Evolutionary conservation across 495 filamentous ascomycete genomes (phyloP).

Genomic region (Penicillium pancosmium): DNA sequence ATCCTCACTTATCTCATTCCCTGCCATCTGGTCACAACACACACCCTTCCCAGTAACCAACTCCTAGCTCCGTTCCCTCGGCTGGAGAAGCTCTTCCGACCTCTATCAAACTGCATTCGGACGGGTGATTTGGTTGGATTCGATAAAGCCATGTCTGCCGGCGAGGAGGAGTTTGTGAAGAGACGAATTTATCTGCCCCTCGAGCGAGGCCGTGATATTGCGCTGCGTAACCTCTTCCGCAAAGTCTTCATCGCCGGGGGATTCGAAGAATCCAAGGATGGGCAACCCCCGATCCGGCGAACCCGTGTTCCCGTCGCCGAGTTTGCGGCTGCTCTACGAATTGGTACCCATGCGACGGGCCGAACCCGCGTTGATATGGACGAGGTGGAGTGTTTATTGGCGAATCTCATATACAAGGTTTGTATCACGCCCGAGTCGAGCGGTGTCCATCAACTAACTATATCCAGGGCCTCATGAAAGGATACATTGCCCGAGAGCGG

Average conservation of each 20-base stretch:
- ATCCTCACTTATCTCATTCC: slow-evolving; percentile 97
- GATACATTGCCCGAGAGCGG: slow-evolving; percentile 90
- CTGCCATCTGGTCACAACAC: slow-evolving; percentile 83
- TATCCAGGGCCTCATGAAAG: slow-evolving; percentile 86
- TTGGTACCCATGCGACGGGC: slow-evolving; percentile 54
- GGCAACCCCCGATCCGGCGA: slow-evolving; percentile 61
- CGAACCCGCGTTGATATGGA: slow-evolving; percentile 75
- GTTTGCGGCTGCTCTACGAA: slow-evolving; percentile 68
- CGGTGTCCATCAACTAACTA: slow-evolving; percentile 16
- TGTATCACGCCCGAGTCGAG: slow-evolving; percentile 16
- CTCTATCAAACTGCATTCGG: slow-evolving; percentile 76
- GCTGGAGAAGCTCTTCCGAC: slow-evolving; percentile 76
- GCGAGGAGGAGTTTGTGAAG: slow-evolving; percentile 87
- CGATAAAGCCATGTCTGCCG: slow-evolving; percentile 75
- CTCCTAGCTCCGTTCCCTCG: slow-evolving; percentile 76
- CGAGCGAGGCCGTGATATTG: slow-evolving; percentile 88
- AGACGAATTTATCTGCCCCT: slow-evolving; percentile 94
- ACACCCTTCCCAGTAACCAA: slow-evolving; percentile 71
- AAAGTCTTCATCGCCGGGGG: slow-evolving; percentile 86
- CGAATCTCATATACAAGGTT: slow-evolving; percentile 97
- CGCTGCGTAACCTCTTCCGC: slow-evolving; percentile 83
- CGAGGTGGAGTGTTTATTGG: slow-evolving; percentile 92
- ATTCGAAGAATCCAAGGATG: slow-evolving; percentile 72
- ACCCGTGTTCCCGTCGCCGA: slow-evolving; percentile 80
- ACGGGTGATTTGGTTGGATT: slow-evolving; percentile 81